Evolutionary conservation across 2,329 filamentous ascomycete genomes (phyloP).

Genomic region (Mycocentrospora acerina): DNA sequence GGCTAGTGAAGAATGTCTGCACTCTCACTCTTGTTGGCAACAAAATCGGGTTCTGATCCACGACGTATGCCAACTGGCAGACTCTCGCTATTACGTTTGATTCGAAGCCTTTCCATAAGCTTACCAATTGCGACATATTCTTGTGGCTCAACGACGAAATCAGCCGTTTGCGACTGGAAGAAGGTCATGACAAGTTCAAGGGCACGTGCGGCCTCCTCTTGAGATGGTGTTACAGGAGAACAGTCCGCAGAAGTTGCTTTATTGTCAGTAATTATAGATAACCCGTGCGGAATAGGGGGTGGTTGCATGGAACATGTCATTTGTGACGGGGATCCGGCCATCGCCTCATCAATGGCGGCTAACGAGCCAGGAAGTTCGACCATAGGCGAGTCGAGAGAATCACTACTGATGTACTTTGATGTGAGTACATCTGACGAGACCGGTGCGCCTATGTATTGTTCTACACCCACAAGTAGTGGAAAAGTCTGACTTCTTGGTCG

Average conservation of each 20-base stretch:
- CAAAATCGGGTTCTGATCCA: conserved; percentile 38
- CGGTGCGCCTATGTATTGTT: conserved; percentile 56
- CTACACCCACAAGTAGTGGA: conserved; percentile 66
- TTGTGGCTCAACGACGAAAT: conserved; percentile 71
- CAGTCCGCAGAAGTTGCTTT: conserved; percentile 20
- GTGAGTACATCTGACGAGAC: conserved; percentile 56
- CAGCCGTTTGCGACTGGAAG: conserved; percentile 69
- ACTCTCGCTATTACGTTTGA: conserved; percentile 56
- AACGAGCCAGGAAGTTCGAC: conserved; percentile 47
- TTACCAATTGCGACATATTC: conserved; percentile 79
- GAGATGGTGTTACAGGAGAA: conserved; percentile 65
- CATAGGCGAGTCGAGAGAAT: conserved; percentile 54
- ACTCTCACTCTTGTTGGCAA: conserved; percentile 30
- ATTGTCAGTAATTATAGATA: conserved; percentile 29
- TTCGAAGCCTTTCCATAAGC: conserved; percentile 80
- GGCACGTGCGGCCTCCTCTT: conserved; percentile 82
- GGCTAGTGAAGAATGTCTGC: conserved; percentile 32
- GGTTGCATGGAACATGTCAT: conserved; percentile 49
- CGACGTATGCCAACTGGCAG: conserved; percentile 37
- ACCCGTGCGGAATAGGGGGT: conserved; percentile 47
- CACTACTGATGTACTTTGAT: conserved; percentile 54
- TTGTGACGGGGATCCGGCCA: conserved; percentile 39
- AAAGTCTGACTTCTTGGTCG: conserved; percentile 87
- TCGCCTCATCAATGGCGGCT: conserved; percentile 44
- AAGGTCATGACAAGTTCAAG: conserved; percentile 80